Evolutionary conservation across 2,329 filamentous ascomycete species (phyloP).

Genomic region (Penicillium sp.): DNA sequence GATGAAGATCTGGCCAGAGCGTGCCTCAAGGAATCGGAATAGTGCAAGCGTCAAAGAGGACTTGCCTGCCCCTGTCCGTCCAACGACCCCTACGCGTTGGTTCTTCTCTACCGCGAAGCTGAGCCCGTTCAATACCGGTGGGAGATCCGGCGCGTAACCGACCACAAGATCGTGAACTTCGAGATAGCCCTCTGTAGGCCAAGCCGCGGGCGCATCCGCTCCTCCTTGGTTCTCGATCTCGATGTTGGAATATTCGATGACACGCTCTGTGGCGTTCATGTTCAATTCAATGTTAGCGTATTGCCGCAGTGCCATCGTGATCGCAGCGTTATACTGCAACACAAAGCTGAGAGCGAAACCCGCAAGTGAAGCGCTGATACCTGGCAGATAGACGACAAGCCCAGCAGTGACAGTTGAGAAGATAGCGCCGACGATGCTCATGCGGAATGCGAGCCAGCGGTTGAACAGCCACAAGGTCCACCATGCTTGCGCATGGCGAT

Average conservation of each 20-base stretch:
- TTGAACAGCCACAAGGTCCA: slow-evolving; percentile 71
- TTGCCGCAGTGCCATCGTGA: slow-evolving; percentile 65
- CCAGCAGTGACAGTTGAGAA: slow-evolving; percentile 66
- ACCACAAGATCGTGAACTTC: slow-evolving; percentile 72
- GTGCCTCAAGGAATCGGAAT: slow-evolving; percentile 30
- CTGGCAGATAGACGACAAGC: slow-evolving; percentile 60
- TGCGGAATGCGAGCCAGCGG: slow-evolving; percentile 72
- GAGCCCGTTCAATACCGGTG: slow-evolving; percentile 35
- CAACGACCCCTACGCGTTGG: slow-evolving; percentile 33
- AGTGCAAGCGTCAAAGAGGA: slow-evolving; percentile 33
- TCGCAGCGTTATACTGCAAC: slow-evolving; percentile 64
- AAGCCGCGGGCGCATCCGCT: slow-evolving; percentile 25
- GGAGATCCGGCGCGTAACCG: slow-evolving; percentile 67
- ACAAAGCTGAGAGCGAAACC: slow-evolving; percentile 75
- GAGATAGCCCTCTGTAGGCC: slow-evolving; percentile 59
- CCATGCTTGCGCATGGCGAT: slow-evolving; percentile 63
- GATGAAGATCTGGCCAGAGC: slow-evolving; percentile 27
- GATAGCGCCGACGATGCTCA: slow-evolving; percentile 66
- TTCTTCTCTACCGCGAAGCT: slow-evolving; percentile 27
- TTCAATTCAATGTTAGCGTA: slow-evolving; percentile 68
- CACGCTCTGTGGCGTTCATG: slow-evolving; percentile 36
- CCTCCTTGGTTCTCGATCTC: slow-evolving; percentile 28
- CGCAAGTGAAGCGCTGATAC: slow-evolving; percentile 67
- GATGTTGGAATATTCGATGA: slow-evolving; percentile 55
- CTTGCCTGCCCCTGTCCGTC: slow-evolving; percentile 36